Base-by-base conservation (phyloP, 768 basidiomycete genomes). In the Suillus clintonianus region DNA sequence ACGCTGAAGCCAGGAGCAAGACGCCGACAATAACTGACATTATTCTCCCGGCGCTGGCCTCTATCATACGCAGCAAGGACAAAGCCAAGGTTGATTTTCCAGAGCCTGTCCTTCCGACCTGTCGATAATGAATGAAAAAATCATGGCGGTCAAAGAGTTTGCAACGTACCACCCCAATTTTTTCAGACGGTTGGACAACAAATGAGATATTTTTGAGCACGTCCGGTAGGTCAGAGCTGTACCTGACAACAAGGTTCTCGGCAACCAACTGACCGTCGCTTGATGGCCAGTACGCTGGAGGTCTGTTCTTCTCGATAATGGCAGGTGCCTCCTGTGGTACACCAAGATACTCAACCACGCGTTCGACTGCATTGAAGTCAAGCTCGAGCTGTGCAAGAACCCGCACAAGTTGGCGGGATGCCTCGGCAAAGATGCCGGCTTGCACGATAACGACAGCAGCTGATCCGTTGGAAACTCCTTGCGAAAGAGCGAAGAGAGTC, bases 261-360 rank as follows among this genome's bases (percentile, higher is more conserved):
- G 91, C 83, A 0, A 80, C 72, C 19, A 92, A 72, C 39, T 83
- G 79, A 34, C 89, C 88, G 43, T 79, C 79, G 54, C 76, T 85
- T 2, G 85, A 86, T 4, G 89, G 89, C 89, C 89, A 91, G 65
- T 86, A 86, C 2, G 89, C 89, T 1, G 89, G 89, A n/a, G 89
- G 87, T 55, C 86, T 80, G 58, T 69, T 79, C 42, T 81, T 79
- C 32, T 84, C 78, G 59, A 87, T 80, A 50, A 86, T 75, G 0
- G 87, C 83, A 47, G 88, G 86, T 0, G 89, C 87, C 73, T 92
- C 90, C 71, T 89, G 87, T 2, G 85, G 82, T 9, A 89, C 81
- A 41, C 84, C 83, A 22, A 90, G 78, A 69, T 91, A 91, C 72
- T 90, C 89, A 17, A 85, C 82, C 27, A 91, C 86, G 62, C 90